Percentiles rank a stretch among this genome's conserved stretches.
Evolutionary conservation across 441 rosid genomes (phyloP).

Genomic region (Gossypium lobatum): DNA sequence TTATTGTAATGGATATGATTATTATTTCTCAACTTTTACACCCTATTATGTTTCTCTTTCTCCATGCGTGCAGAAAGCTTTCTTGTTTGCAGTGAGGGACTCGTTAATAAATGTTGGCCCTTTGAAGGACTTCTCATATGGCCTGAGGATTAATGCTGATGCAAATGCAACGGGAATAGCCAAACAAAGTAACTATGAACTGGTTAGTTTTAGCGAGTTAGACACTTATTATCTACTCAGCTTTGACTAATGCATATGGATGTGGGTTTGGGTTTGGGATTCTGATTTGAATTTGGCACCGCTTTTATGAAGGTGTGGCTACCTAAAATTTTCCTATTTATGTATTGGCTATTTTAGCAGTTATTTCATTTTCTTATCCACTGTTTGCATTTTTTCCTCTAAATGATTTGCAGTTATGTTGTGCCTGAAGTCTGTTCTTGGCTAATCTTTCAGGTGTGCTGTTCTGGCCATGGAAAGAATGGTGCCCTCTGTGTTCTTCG

Average conservation of each 20-base stretch:
- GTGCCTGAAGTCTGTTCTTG: slow-evolving; percentile 12
- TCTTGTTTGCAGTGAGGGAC: slow-evolving; percentile 95
- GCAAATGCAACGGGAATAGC: slow-evolving; percentile 91
- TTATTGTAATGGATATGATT: slow-evolving; percentile 11
- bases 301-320: neutral
- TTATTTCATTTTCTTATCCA: neutral
- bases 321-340: neutral
- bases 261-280: neutral
- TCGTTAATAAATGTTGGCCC: slow-evolving; percentile 92
- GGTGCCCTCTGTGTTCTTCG: slow-evolving; percentile 85
- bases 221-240: neutral
- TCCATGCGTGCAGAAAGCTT: slow-evolving; percentile 66
- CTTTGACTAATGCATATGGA: neutral
- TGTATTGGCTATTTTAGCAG: neutral
- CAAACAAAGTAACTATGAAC: slow-evolving; percentile 96
- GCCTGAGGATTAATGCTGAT: slow-evolving; percentile 86
- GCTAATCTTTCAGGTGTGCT: slow-evolving; percentile 66
- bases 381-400: neutral
- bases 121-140: slow-evolving; percentile 91
- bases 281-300: slow-evolving; percentile 1
- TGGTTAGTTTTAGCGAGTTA: slow-evolving; percentile 55
- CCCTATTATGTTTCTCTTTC: slow-evolving; percentile 17
- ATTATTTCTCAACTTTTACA: slow-evolving; percentile 15
- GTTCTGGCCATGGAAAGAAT: slow-evolving; percentile 99
- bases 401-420: neutral